Conservation (phyloP, 1,139 yeast species). For the Scheffersomyces parashehatae region DNA sequence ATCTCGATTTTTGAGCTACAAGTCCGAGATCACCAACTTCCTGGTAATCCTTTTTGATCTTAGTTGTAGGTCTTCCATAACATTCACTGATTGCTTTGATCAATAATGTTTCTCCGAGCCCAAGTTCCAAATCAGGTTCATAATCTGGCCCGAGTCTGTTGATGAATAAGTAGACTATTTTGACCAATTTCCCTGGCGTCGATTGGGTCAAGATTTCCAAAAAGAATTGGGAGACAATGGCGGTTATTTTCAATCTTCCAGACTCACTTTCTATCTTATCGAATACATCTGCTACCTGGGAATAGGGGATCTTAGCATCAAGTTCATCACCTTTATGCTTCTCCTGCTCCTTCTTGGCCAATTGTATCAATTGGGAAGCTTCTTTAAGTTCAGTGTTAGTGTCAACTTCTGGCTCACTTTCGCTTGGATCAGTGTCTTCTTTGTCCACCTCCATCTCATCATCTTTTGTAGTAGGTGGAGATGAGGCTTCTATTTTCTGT, state of each 20-base stretch:
- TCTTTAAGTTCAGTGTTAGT: slow-evolving; percentile 11
- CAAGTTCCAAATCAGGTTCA: slow-evolving; percentile 84
- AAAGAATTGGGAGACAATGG: slow-evolving; percentile 72
- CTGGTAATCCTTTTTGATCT: slow-evolving; percentile 72
- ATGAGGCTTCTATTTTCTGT: neutral
- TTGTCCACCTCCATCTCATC: neutral
- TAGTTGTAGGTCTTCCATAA: slow-evolving; percentile 76
- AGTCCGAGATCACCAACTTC: slow-evolving; percentile 87
- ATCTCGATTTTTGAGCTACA: slow-evolving; percentile 82
- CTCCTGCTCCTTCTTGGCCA: slow-evolving; percentile 20
- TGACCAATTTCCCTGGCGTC: slow-evolving; percentile 58
- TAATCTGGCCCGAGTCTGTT: slow-evolving; percentile 94
- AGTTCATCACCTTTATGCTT: slow-evolving; percentile 15
- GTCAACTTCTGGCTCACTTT: slow-evolving; percentile 3
- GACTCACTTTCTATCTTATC: slow-evolving; percentile 77
- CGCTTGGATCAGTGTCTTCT: slow-evolving; percentile 8
- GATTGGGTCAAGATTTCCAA: slow-evolving; percentile 57
- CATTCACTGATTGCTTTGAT: slow-evolving; percentile 89
- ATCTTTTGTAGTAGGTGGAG: neutral
- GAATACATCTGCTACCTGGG: slow-evolving; percentile 66
- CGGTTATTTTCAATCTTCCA: slow-evolving; percentile 77
- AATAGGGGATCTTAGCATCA: slow-evolving; percentile 52
- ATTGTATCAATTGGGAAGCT: slow-evolving; percentile 25
- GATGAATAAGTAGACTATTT: slow-evolving; percentile 79
- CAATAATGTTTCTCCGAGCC: slow-evolving; percentile 85